Percentiles rank a stretch among this genome's conserved stretches.
Conservation (phyloP, 2,329 filamentous ascomycete genomes). For the Orbilia brochopaga region DNA sequence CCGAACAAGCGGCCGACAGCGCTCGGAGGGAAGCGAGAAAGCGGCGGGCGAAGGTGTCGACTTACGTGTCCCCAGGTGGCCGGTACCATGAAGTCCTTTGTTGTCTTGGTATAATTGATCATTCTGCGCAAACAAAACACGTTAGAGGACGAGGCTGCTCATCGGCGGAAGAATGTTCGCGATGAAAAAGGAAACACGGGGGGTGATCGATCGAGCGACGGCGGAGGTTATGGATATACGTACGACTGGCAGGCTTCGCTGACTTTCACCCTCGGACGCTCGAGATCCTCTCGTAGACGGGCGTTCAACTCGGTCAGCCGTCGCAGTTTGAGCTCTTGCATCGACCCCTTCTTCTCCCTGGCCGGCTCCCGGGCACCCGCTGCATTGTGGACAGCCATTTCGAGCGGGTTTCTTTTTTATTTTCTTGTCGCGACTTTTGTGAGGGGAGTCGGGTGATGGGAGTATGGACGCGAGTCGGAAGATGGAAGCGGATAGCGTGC, state of each 20-base stretch:
- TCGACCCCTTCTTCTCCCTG: conserved; percentile 97
- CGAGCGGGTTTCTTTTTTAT: no score
- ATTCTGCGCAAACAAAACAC: conserved; percentile 66
- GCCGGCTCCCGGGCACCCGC: conserved; percentile 68
- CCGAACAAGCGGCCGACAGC: conserved; percentile 18
- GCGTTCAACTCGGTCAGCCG: conserved; percentile 96
- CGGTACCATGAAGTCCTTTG: conserved; percentile 98
- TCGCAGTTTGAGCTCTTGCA: conserved; percentile 96
- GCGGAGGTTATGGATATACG: conserved; percentile 57
- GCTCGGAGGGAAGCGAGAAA: conserved; percentile 15
- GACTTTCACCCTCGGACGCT: conserved; percentile 92
- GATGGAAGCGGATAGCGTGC: background rate
- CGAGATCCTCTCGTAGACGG: conserved; percentile 91
- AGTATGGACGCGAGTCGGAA: conserved; percentile 1
- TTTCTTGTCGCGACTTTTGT: conserved; percentile 16
- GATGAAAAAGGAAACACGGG: conserved; percentile 18
- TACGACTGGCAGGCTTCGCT: conserved; percentile 89
- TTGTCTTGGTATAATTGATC: conserved; percentile 97
- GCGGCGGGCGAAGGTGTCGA: conserved; percentile 42
- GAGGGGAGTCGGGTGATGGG: background rate
- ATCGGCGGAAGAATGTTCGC: conserved; percentile 20
- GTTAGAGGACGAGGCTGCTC: conserved; percentile 37
- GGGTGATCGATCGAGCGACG: conserved; percentile 35
- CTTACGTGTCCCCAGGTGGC: conserved; percentile 87
- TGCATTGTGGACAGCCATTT: conserved; percentile 67